Percentiles rank a stretch among this genome's conserved stretches.
phyloP scores from a whole-genome alignment of 164 flowering plant genomes.

The Saururus chinensis region DNA sequence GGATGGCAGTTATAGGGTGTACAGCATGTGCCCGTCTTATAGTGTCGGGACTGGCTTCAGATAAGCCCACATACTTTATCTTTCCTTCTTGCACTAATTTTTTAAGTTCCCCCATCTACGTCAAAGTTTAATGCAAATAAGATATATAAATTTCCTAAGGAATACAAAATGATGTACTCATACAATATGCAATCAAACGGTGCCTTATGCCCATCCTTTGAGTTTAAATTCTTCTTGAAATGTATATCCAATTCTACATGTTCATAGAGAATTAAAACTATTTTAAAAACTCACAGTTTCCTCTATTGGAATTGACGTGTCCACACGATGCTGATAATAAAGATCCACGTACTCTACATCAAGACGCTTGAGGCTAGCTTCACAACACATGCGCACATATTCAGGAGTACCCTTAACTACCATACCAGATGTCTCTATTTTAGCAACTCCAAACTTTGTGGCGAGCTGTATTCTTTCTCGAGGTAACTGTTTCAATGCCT shows the following conservation, averaged over 20 bases:
- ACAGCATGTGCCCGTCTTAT: conserved; percentile 55
- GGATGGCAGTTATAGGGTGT: conserved; percentile 47
- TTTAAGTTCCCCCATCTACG: conserved; percentile 27
- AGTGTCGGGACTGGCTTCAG: conserved; percentile 45
- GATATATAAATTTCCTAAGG: neutral
- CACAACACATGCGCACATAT: conserved; percentile 38
- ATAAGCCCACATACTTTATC: conserved; percentile 24
- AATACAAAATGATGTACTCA: neutral
- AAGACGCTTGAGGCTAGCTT: conserved; percentile 41
- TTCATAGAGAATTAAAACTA: neutral
- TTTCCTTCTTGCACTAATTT: conserved; percentile 33
- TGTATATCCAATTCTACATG: neutral
- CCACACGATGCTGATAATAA: conserved; percentile 35
- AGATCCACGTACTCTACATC: conserved; percentile 41
- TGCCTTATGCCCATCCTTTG: neutral
- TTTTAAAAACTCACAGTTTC: conserved; percentile 23
- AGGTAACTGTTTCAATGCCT: conserved; percentile 43
- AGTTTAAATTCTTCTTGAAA: neutral
- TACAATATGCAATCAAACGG: neutral
- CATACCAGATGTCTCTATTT: neutral
- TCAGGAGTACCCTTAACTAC: conserved; percentile 28
- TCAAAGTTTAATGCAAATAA: neutral
- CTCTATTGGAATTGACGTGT: conserved; percentile 30
- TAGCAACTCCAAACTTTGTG: conserved; percentile 35
- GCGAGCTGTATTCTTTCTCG: conserved; percentile 35